Evolutionary conservation across 2,329 filamentous ascomycete species (phyloP).

Genomic region (Dendrostoma leiphaemia): DNA sequence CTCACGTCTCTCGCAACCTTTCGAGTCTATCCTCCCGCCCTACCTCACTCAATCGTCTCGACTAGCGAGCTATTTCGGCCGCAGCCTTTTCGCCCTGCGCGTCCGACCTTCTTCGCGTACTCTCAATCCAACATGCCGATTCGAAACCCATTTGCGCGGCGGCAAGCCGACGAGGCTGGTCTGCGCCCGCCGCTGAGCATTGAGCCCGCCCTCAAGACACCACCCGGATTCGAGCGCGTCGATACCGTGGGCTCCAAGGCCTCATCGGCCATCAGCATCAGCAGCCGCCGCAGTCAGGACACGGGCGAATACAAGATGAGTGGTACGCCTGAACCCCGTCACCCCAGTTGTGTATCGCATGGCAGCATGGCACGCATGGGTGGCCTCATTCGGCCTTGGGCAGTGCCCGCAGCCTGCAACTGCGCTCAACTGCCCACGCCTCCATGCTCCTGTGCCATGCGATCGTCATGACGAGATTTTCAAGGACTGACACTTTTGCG

Average conservation of each 20-base stretch:
- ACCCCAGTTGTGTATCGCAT: not conserved
- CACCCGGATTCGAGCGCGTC: constrained; percentile 56
- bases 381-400: not conserved
- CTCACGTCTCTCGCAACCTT: not conserved
- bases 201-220: constrained; percentile 37
- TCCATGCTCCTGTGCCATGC: not conserved
- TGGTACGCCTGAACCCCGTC: constrained; percentile 51
- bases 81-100: not conserved
- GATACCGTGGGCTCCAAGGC: constrained; percentile 62
- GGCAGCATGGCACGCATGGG: not conserved
- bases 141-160: constrained; percentile 69
- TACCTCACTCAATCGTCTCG: no score
- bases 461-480: not conserved
- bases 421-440: not conserved
- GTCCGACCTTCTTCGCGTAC: not conserved
- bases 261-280: constrained; percentile 61
- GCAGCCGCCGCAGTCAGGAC: constrained; percentile 56
- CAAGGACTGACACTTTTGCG: not conserved
- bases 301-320: constrained; percentile 78
- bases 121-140: constrained; percentile 56
- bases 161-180: constrained; percentile 57
- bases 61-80: not conserved
- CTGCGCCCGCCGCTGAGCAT: constrained; percentile 35
- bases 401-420: not conserved
- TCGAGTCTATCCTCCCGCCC: not conserved